Base-by-base conservation (phyloP, 176 grass and related monocot species). In the Oryza punctata region DNA sequence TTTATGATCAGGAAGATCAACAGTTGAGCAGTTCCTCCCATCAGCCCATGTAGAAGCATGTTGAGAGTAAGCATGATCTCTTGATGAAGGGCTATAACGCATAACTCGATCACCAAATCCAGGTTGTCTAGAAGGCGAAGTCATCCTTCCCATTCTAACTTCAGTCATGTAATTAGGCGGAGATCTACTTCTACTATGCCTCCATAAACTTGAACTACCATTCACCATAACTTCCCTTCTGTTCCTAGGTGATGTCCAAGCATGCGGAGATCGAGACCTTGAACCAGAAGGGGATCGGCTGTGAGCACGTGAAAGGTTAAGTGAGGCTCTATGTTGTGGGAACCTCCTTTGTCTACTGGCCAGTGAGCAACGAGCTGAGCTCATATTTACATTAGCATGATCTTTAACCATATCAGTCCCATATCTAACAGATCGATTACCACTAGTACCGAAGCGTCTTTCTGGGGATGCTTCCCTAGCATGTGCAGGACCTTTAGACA, bases 281-380 rank as follows among this genome's bases (percentile, higher is more conserved):
- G 89, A 93, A 52, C 96, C 94, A 69, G 93, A 95, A 81, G 73
- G 90, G 80, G 92, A 98, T 82, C 88, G 84, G 38, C 87, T 90
- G 49, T 83, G 87, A 79, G 87, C 76, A 59, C 43, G 80, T 63
- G 96, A 92, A 65, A 95, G 78, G 75, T 93, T 84, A 57, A 87
- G 69, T 65, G 85, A 69, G 21, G 73, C 75, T 77, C 91, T 90
- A 73, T 78, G 73, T 1, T 84, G 72, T 12, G 78, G 89, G 74
- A 92, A 81, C 65, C 87, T 85, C 43, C 77, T 81, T 78, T 94
- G 82, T 81, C 76, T 93, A 74, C 79, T 93, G 30, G 86, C 78
- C 35, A 89, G 12, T 67, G 83, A 85, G 79, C 80, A 87, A 69
- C 13, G 85, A 76, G 61, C 67, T 70, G 87, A 77, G 60, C 73